These are phyloP conservation scores for Caryocar brasiliense DNA, from an alignment of 441 rosid genomes.

Conservation along the genomic window DNA sequence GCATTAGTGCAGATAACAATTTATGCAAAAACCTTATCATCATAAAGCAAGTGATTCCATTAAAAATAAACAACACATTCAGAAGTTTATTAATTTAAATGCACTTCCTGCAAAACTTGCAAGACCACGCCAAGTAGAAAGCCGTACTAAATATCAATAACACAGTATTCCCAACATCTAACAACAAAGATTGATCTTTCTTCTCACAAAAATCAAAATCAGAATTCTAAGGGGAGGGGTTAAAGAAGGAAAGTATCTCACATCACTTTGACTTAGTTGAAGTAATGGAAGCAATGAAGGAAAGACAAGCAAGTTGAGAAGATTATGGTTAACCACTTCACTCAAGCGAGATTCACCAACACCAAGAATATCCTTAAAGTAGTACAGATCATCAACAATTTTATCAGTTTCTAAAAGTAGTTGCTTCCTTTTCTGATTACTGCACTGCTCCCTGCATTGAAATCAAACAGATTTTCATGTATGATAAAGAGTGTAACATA, in stretches of 20 bases:
- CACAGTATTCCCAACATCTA: too few relatives aligned
- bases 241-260: conserved; percentile 27
- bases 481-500: conserved; percentile 2
- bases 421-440: conserved; percentile 22
- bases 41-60: too few relatives aligned
- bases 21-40: too few relatives aligned
- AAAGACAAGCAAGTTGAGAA: conserved; percentile 38
- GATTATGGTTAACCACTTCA: conserved; percentile 37
- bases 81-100: too few relatives aligned
- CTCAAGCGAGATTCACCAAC: conserved; percentile 39
- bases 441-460: conserved; percentile 32
- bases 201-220: not conserved
- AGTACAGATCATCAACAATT: conserved; percentile 57
- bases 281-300: conserved; percentile 44
- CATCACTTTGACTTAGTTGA: conserved; percentile 32
- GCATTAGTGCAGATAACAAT: too few relatives aligned
- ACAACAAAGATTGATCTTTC: not conserved
- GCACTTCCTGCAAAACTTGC: too few relatives aligned
- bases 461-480: conserved; percentile 6
- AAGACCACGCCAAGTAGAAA: too few relatives aligned
- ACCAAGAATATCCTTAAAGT: conserved; percentile 52
- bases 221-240: not conserved
- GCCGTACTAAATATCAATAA: too few relatives aligned
- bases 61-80: too few relatives aligned
- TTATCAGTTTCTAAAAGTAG: conserved; percentile 43